A percentile compares a stretch with the other conserved stretches of the same genome.
Evolutionary conservation across 176 grass and related monocot species (phyloP).

Genomic region (Triticum urartu): DNA sequence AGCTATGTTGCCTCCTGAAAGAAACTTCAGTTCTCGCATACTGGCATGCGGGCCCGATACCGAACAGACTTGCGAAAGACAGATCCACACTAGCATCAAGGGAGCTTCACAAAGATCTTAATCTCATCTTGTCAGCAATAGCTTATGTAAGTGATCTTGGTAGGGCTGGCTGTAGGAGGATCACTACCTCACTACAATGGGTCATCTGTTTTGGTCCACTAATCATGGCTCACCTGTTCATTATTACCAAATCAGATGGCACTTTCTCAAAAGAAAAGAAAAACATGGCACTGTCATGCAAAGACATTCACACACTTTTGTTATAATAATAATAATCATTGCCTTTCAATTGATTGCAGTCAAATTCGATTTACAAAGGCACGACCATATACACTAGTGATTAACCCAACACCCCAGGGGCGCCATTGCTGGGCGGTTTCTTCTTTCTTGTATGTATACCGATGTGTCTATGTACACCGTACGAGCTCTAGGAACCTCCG

Average conservation of each 20-base stretch:
- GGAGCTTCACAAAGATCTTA: constrained; percentile 21
- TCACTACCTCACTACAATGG: not conserved
- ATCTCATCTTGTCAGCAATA: constrained; percentile 27
- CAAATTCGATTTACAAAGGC: constrained; percentile 6
- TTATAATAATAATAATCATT: not conserved
- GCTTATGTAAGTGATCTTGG: constrained; percentile 4
- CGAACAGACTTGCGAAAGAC: not conserved
- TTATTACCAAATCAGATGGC: not conserved
- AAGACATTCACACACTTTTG: not conserved
- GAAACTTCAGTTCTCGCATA: not conserved
- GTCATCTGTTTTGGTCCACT: constrained; percentile 30
- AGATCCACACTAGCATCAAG: not conserved
- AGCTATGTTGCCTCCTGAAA: not conserved
- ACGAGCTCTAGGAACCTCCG: not conserved
- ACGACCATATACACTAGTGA: not conserved
- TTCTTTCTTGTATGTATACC: not conserved
- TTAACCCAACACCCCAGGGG: not conserved
- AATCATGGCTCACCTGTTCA: not conserved
- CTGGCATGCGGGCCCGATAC: not conserved
- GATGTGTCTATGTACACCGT: not conserved
- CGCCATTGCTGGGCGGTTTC: not conserved
- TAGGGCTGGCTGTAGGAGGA: constrained; percentile 1
- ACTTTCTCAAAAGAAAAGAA: too few relatives aligned
- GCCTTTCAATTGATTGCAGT: constrained; percentile 22
- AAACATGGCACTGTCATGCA: not conserved